Conservation (phyloP, 1,284 basidiomycete genomes). For the Malassezia equina region DNA sequence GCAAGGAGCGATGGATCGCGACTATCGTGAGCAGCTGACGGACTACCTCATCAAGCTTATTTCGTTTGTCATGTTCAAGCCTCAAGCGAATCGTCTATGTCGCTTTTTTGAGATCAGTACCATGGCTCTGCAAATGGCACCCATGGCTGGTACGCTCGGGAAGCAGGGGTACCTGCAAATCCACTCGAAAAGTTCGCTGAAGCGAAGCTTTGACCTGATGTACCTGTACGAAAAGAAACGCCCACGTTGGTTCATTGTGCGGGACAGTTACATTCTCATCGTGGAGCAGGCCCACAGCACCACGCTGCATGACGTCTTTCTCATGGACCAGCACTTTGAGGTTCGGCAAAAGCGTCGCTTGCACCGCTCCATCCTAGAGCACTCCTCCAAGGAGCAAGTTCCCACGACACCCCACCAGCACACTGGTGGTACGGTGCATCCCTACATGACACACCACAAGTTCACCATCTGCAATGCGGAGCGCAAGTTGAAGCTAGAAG, state of each 20-base stretch:
- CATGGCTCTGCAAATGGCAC: slow-evolving; percentile 71
- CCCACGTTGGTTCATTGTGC: slow-evolving; percentile 81
- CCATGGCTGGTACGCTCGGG: slow-evolving; percentile 62
- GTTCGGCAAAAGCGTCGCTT: slow-evolving; percentile 8
- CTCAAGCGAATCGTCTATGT: slow-evolving; percentile 78
- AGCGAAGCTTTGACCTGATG: slow-evolving; percentile 53
- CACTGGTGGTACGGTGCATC: slow-evolving; percentile 3
- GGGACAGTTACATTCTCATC: slow-evolving; percentile 83
- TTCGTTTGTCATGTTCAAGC: slow-evolving; percentile 75
- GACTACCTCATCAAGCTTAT: slow-evolving; percentile 81
- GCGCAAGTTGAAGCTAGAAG: slow-evolving; percentile 73
- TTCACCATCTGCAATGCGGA: slow-evolving; percentile 91
- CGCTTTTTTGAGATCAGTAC: slow-evolving; percentile 93
- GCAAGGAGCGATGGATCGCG: slow-evolving; percentile 11
- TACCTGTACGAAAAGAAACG: slow-evolving; percentile 51
- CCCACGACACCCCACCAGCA: not conserved
- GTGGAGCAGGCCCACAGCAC: slow-evolving; percentile 66
- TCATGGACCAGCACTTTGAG: slow-evolving; percentile 78
- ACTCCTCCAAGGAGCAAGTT: not conserved
- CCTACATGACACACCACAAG: slow-evolving; percentile 58
- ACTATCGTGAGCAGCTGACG: slow-evolving; percentile 70
- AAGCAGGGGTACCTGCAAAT: slow-evolving; percentile 76
- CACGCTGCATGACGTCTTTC: slow-evolving; percentile 82
- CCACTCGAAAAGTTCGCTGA: slow-evolving; percentile 50
- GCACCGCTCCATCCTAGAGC: not conserved